Base-by-base conservation (phyloP, 441 rosid genomes). In the Cnidoscolus chayamansa region DNA sequence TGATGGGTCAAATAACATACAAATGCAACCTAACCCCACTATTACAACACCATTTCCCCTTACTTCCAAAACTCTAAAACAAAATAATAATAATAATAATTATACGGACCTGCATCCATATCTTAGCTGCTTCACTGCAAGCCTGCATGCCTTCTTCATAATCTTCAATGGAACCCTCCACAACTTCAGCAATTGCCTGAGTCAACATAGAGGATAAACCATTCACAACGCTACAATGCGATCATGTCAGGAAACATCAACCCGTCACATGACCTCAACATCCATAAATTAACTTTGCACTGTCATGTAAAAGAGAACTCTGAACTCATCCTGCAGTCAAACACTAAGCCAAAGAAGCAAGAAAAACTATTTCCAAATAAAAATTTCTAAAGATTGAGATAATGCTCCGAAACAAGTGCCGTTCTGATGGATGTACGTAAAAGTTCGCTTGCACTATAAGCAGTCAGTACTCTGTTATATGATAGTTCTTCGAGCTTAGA, bases 121-220 rank as follows among this genome's bases (percentile, higher is more conserved):
- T 74, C 75, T 93, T 87, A 10, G 93, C 80, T 31, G 98, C 98
- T 77, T 89, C 94, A 67, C 74, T 80, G 68, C 99, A 93, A 71
- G 99, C 98, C 83, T 78, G 79, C 84, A 91, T 49, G 47, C 97
- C 99, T 63, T 75, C 86, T 74, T 91, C 93, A 65, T 95, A 95
- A 79, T 95, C 98, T 67, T 87, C 89, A 2, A 89, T 15, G 32
- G 96, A 88, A 76, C 89, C 96, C 83, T 89, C 98, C 4, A 78
- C 85, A 63, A 95, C 97, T 75, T 87, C 88, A 59, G 97, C 99
- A 63, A 93, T 90, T 53, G 80, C 80, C 98, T 94, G 78, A 65
- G 80, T 65, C 76, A 72, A 48, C 30, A 62, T 54, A 20, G n/a
- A 56, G 2, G 13, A 58, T 19, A 31, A 43, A 31, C 32, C 64